Evolutionary conservation across 176 grass and related monocot genomes (phyloP), one percentile per base, ranked within the genome.

Genomic region (Metroxylon sagu): DNA sequence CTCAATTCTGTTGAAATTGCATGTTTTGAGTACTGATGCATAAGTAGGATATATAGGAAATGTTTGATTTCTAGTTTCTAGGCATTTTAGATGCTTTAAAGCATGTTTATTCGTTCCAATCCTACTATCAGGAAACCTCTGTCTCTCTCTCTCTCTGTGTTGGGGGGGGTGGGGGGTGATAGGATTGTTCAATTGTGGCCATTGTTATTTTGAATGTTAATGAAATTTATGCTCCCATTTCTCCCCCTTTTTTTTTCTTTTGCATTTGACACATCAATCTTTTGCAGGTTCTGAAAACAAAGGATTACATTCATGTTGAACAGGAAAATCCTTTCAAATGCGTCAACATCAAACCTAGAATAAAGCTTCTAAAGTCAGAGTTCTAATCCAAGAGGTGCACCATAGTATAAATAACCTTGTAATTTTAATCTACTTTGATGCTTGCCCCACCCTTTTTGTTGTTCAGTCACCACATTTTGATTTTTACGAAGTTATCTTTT

Each of bases 341-440:
- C 26, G 67, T 97, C 66, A 88, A 56, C 54, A 57, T 97, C 16
- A 82, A 75, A 70, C 93, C 93, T 56, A 86, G 76, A 48, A 23
- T 78, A 64, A 97, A 97, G 81, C 93, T 97, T 62, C 76, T 92
- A 51, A 86, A 92, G 63, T 77, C 93, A 18, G 93, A 97, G 78
- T 97, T 97, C 84, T 97, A 88, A 81, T 65, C 28, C 19, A 12
- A 23, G 8, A 56, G 23, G 53, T 26, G 35, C 28, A 30, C 7
- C 6, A 60, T 60, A 23, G 29, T 43, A 43, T 43, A 60, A 29
- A 29, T n/a, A 17, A 30, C 17, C 17, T 26, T 25, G 57, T 60
- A 7, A 16, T 56, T 56, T 12, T 21, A 56, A 56, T 60, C 15
- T n/a, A n/a, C 29, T n/a, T 6, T 28, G 30, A 39, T 60, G 30